Base-by-base conservation (phyloP, 192 early-diverging fungal species). In the Radiomyces spectabilis region DNA sequence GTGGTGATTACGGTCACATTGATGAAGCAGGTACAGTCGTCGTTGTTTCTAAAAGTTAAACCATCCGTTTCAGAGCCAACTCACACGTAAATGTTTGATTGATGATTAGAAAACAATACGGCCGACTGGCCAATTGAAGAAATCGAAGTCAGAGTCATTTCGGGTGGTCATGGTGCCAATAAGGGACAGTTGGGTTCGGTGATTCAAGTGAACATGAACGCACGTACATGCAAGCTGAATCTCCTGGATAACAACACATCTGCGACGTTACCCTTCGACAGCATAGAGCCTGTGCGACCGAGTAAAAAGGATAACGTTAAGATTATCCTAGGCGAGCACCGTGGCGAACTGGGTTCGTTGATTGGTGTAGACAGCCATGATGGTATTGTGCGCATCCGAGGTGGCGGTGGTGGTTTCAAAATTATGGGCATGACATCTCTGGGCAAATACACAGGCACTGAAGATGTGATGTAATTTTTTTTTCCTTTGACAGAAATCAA, bases 241-340 rank as follows among this genome's bases (percentile, higher is more conserved):
- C 41, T 75, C 25, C 52, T 73, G 39, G 69, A 74, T 32, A 57
- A 60, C 32, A 9, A 51, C 13, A 46, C 63, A 8, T 53, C 57
- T 2, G 52, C 65, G 29, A 61, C 61, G 31, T 44, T 73, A 35
- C 39, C 66, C 6, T 65, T 55, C 43, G 54, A 71, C 21, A 56
- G 40, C 29, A 52, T 85, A 25, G 76, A 76, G 9, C 76, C 79
- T 1, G 77, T 82, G 15, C 70, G 75, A 16, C 84, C 86, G 3
- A 72, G 71, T 47, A 88, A 87, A 66, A 83, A 77, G 41, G 85
- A 91, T 63, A 79, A 78, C 15, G 83, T 91, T 24, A 78, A 85
- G 50, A 74, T 91, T 6, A 73, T 91, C 24, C 65, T 75, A 24
- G 83, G 83, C 12, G 52, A 75, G 9, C 59, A 80, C 33, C 74